phyloP scores from a whole-genome alignment of 2,329 filamentous ascomycete genomes.

The Pyrenophora teres region DNA sequence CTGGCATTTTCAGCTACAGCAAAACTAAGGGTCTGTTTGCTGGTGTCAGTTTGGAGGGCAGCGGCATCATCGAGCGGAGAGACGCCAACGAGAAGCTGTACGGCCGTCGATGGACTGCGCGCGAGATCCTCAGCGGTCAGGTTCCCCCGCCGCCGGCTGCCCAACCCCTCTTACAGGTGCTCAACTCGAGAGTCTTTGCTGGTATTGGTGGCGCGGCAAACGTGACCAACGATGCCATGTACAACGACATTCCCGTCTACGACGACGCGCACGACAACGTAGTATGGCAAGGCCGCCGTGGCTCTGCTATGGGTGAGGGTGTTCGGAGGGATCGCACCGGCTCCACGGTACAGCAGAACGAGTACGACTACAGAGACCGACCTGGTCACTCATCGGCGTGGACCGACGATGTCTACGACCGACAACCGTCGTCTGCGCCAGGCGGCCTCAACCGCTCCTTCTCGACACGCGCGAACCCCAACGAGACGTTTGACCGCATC shows the following conservation, averaged over 20 bases:
- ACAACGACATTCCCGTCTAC: slow-evolving; percentile 92
- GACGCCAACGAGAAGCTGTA: slow-evolving; percentile 98
- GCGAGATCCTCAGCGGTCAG: slow-evolving; percentile 77
- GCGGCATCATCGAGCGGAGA: slow-evolving; percentile 88
- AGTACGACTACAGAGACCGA: slow-evolving; percentile 59
- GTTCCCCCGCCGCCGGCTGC: slow-evolving; percentile 80
- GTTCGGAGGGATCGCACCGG: slow-evolving; percentile 57
- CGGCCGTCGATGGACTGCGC: slow-evolving; percentile 77
- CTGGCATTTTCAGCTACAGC: slow-evolving; percentile 94
- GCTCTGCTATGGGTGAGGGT: slow-evolving; percentile 72
- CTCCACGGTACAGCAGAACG: slow-evolving; percentile 44
- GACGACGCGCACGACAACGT: slow-evolving; percentile 81
- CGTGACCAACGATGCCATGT: slow-evolving; percentile 51
- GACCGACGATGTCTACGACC: slow-evolving; percentile 76
- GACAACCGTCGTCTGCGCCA: slow-evolving; percentile 45
- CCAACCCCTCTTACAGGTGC: slow-evolving; percentile 79
- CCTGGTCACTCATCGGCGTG: slow-evolving; percentile 71
- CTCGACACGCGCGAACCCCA: slow-evolving; percentile 55
- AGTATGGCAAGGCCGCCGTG: slow-evolving; percentile 78
- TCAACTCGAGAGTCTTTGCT: slow-evolving; percentile 84
- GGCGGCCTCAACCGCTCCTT: slow-evolving; percentile 54
- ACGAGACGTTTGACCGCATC: slow-evolving; percentile 57
- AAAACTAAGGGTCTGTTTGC: slow-evolving; percentile 98
- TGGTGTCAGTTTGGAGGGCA: slow-evolving; percentile 91
- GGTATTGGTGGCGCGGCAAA: slow-evolving; percentile 58